phyloP scores from a whole-genome alignment of 2,329 filamentous ascomycete species.

The Exophiala oligosperma region DNA sequence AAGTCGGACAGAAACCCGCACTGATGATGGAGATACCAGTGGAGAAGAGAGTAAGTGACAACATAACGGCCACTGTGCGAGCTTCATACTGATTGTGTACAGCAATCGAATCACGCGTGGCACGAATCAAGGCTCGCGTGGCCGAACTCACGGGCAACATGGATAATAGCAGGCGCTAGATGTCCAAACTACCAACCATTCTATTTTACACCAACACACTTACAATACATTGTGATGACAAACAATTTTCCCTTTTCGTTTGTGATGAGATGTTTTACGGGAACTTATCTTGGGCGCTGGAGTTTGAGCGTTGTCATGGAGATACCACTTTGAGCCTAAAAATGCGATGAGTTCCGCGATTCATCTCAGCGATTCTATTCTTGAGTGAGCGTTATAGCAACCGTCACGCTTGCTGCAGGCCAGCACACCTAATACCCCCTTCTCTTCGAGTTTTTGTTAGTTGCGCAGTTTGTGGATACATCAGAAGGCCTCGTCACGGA shows the following conservation, averaged over 20 bases:
- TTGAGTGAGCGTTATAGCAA: slow-evolving; percentile 22
- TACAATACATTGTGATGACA: not conserved
- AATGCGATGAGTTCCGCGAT: slow-evolving; percentile 3
- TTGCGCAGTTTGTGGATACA: slow-evolving; percentile 12
- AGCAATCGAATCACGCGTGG: slow-evolving; percentile 96
- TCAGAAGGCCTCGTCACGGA: not conserved
- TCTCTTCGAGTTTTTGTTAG: slow-evolving; percentile 2
- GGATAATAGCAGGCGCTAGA: slow-evolving; percentile 50
- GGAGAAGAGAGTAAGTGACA: slow-evolving; percentile 82
- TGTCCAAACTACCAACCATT: not conserved
- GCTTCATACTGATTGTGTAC: slow-evolving; percentile 31
- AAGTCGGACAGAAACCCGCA: slow-evolving; percentile 58
- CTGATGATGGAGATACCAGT: slow-evolving; percentile 84
- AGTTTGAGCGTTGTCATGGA: slow-evolving; percentile 14
- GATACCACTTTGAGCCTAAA: slow-evolving; percentile 21
- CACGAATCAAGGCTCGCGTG: slow-evolving; percentile 95
- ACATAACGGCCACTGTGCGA: not conserved
- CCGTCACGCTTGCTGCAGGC: slow-evolving; percentile 13
- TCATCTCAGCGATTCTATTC: slow-evolving; percentile 6
- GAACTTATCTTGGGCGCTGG: slow-evolving; percentile 5
- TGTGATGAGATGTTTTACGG: slow-evolving; percentile 1
- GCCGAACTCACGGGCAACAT: slow-evolving; percentile 88
- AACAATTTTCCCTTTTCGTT: slow-evolving; percentile 1
- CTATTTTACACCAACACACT: not conserved
- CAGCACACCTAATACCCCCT: slow-evolving; percentile 18